Conservation (phyloP, 352 stramenopile genomes). For the Aphanomyces euteiches region DNA sequence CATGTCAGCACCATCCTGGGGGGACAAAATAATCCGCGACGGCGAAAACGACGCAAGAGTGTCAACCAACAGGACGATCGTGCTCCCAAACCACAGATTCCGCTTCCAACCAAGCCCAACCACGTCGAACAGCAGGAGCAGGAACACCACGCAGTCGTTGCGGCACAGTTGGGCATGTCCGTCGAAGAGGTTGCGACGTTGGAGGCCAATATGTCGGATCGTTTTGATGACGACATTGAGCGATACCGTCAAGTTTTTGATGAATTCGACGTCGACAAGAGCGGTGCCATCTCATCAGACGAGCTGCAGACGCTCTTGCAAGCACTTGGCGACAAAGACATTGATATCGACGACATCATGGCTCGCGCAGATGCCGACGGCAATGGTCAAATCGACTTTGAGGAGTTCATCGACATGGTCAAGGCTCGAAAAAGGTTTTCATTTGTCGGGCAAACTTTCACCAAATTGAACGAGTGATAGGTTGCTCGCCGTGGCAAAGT, state of each 20-base stretch:
- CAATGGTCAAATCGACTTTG: constrained; percentile 74
- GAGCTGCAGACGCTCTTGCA: constrained; percentile 59
- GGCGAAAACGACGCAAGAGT: constrained; percentile 19
- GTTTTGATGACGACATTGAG: constrained; percentile 20
- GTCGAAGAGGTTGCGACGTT: constrained; percentile 36
- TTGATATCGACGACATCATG: constrained; percentile 69
- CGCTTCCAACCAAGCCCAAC: not conserved
- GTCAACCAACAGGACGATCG: constrained; percentile 21
- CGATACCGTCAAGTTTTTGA: constrained; percentile 58
- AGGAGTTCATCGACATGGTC: constrained; percentile 79
- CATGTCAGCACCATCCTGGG: no score
- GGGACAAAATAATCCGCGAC: constrained; percentile 1
- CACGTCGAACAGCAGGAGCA: not conserved
- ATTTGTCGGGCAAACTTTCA: not conserved
- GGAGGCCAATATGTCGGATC: constrained; percentile 31
- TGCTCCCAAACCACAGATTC: no score
- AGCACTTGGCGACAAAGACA: constrained; percentile 54
- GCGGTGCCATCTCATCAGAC: constrained; percentile 63
- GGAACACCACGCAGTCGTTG: not conserved
- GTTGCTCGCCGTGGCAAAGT: constrained; percentile 60
- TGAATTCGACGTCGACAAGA: constrained; percentile 73
- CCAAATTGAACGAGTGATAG: not conserved
- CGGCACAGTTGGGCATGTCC: constrained; percentile 14
- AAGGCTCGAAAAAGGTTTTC: constrained; percentile 54
- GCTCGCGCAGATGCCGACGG: constrained; percentile 61